Percentiles rank a stretch among this genome's conserved stretches.
Evolutionary conservation across 2,329 filamentous ascomycete species (phyloP).

Genomic region (Colletotrichum liaoningense): DNA sequence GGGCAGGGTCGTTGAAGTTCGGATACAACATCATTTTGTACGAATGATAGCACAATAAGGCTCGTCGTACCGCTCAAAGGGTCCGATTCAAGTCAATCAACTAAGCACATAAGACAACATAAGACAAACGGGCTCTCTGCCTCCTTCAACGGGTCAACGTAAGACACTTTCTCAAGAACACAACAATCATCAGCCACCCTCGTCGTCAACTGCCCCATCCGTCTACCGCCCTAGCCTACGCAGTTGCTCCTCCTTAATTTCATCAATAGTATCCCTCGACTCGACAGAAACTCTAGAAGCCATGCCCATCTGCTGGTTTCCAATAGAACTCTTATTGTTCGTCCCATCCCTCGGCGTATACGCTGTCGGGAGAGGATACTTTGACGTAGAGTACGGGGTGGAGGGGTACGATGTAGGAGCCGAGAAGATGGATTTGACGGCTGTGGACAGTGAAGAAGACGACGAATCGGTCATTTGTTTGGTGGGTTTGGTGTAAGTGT

Average conservation of each 20-base stretch:
- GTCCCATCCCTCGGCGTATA: neutral
- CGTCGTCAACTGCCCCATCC: neutral
- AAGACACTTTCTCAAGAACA: too few species aligned
- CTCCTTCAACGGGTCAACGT: too few species aligned
- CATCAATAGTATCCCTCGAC: constrained; percentile 19
- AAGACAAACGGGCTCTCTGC: too few species aligned
- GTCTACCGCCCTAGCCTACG: neutral
- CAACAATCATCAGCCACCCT: too few species aligned
- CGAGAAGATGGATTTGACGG: constrained; percentile 13
- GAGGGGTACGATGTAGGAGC: neutral
- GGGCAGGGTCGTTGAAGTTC: too few species aligned
- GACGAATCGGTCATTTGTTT: neutral
- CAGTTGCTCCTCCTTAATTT: neutral
- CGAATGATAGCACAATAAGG: too few species aligned
- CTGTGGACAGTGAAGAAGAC: neutral
- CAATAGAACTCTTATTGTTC: neutral
- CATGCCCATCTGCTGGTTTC: too few species aligned
- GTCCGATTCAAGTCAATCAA: too few species aligned
- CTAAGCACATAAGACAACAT: too few species aligned
- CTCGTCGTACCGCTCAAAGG: too few species aligned
- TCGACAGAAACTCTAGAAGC: neutral
- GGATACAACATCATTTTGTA: too few species aligned
- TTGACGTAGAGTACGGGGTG: neutral
- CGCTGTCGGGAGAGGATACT: neutral
- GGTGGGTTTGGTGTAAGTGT: neutral